These are phyloP conservation scores for Penicillium coprophilum DNA, from an alignment of 495 filamentous ascomycete genomes.

Conservation along the genomic window DNA sequence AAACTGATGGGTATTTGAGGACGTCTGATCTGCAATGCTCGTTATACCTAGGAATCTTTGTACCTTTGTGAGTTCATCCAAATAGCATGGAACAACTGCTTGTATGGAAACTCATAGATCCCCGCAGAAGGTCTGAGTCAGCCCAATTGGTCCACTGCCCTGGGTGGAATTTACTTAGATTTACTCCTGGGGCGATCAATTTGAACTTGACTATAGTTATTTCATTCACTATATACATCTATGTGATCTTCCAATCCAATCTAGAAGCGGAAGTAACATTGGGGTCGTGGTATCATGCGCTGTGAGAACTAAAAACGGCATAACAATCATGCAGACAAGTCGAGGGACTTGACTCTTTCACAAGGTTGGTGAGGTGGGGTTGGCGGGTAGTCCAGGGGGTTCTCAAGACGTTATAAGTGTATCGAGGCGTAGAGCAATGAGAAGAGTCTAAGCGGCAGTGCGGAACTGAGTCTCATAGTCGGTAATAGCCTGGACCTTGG, in stretches of 20 bases:
- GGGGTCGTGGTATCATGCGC: slow-evolving; percentile 44
- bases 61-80: neutral
- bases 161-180: neutral
- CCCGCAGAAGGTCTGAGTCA: slow-evolving; percentile 31
- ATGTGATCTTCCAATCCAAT: slow-evolving; percentile 11
- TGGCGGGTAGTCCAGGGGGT: neutral
- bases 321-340: slow-evolving; percentile 3
- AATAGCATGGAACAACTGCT: neutral
- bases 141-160: neutral
- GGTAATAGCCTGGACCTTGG: slow-evolving; percentile 73
- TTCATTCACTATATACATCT: slow-evolving; percentile 15
- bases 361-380: neutral
- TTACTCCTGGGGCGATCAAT: neutral
- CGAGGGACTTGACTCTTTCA: neutral
- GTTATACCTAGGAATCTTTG: neutral
- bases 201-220: neutral
- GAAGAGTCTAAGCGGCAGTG: slow-evolving; percentile 20
- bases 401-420: neutral
- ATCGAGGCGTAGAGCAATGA: neutral
- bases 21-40: neutral
- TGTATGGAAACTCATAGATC: slow-evolving; percentile 38
- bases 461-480: slow-evolving; percentile 64
- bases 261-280: slow-evolving; percentile 26
- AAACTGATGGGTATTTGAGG: neutral
- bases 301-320: slow-evolving; percentile 21